A percentile compares a stretch with the other conserved stretches of the same genome.
Conservation (phyloP, 176 grass and related monocot species). For the Raddia guianensis region DNA sequence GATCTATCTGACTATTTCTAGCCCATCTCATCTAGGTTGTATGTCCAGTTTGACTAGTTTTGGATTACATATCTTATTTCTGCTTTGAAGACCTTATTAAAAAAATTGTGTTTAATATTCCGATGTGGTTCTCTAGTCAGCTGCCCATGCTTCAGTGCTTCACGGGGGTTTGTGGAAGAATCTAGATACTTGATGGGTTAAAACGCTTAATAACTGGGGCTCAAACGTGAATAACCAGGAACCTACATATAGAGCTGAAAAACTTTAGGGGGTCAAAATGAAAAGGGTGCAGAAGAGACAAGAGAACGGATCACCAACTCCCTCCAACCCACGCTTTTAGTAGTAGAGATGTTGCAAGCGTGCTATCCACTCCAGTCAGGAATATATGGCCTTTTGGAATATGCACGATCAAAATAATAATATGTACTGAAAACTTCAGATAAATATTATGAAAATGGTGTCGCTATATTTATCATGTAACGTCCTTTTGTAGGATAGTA, state of each 20-base stretch:
- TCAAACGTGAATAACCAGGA: too few relatives aligned
- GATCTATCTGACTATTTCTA: not conserved
- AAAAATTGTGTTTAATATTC: not conserved
- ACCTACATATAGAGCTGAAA: too few relatives aligned
- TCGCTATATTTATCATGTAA: not conserved
- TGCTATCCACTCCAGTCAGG: not conserved
- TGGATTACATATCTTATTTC: not conserved
- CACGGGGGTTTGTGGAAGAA: too few relatives aligned
- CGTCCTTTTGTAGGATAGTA: not conserved
- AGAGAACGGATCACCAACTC: too few relatives aligned
- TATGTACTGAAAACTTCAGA: not conserved
- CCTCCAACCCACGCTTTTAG: too few relatives aligned
- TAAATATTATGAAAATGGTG: not conserved
- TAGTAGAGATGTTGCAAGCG: not conserved
- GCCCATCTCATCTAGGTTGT: not conserved
- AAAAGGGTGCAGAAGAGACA: too few relatives aligned
- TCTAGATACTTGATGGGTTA: too few relatives aligned
- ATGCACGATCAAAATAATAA: not conserved
- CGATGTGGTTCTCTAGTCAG: not conserved
- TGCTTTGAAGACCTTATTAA: slow-evolving; percentile 8
- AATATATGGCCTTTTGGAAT: not conserved
- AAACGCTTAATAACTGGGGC: too few relatives aligned
- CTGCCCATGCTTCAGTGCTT: too few relatives aligned
- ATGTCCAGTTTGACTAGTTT: slow-evolving; percentile 1
- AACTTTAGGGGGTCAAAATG: too few relatives aligned